Conservation (phyloP, 805 yeast genomes). For the Starmerella gropengiesseri region DNA sequence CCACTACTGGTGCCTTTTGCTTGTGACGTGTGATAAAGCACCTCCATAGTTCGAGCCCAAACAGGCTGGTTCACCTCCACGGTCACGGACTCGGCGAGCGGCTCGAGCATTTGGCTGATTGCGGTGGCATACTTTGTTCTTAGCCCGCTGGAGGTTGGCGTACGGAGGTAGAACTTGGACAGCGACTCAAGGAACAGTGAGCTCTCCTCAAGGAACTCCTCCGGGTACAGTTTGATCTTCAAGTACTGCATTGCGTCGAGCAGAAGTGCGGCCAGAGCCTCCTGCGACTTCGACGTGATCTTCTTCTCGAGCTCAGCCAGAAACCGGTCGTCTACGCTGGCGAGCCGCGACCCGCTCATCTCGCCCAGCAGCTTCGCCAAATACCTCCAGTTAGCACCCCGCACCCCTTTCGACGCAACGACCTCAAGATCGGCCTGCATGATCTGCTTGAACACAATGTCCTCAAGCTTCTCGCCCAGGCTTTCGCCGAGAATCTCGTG, state of each 20-base stretch:
- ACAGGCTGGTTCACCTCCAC: slow-evolving; percentile 95
- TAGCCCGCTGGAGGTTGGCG: slow-evolving; percentile 48
- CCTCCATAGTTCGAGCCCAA: slow-evolving; percentile 74
- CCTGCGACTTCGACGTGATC: slow-evolving; percentile 43
- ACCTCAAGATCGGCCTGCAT: slow-evolving; percentile 73
- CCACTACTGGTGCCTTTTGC: slow-evolving; percentile 9
- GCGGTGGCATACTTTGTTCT: slow-evolving; percentile 78
- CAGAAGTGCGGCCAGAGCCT: slow-evolving; percentile 56
- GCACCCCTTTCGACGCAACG: slow-evolving; percentile 55
- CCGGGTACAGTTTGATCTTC: slow-evolving; percentile 67
- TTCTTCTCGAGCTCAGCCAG: slow-evolving; percentile 83
- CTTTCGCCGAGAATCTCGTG: slow-evolving; percentile 64
- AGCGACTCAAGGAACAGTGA: slow-evolving; percentile 82
- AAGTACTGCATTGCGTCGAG: slow-evolving; percentile 89
- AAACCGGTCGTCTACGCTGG: slow-evolving; percentile 85
- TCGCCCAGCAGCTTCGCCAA: slow-evolving; percentile 81
- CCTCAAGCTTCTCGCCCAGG: slow-evolving; percentile 74
- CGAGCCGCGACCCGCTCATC: slow-evolving; percentile 75
- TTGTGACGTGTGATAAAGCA: slow-evolving; percentile 35
- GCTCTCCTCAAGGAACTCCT: slow-evolving; percentile 83
- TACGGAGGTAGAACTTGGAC: slow-evolving; percentile 64
- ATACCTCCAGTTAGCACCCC: slow-evolving; percentile 88
- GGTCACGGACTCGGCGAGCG: slow-evolving; percentile 73
- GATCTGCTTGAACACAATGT: slow-evolving; percentile 82
- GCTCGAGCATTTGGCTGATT: slow-evolving; percentile 58